phyloP scores from a whole-genome alignment of 495 filamentous ascomycete species.

The Aspergillus olivimuriae region DNA sequence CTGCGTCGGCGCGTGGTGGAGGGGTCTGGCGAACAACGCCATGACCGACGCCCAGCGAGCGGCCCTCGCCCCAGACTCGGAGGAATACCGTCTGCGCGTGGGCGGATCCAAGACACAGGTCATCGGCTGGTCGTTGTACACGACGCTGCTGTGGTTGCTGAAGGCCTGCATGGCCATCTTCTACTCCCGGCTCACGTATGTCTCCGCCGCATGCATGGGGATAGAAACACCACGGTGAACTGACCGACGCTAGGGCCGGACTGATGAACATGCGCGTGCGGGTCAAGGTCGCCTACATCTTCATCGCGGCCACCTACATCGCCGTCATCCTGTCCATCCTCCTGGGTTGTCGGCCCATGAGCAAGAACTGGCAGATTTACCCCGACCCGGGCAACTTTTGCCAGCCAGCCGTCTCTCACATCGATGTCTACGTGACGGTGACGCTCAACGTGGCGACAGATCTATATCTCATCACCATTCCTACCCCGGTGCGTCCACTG shows the following conservation, averaged over 20 bases:
- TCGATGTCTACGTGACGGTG: slow-evolving; percentile 43
- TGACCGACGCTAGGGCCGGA: slow-evolving; percentile 42
- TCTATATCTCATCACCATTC: slow-evolving; percentile 50
- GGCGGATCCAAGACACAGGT: slow-evolving; percentile 54
- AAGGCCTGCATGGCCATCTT: slow-evolving; percentile 56
- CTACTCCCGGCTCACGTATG: slow-evolving; percentile 56
- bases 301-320: slow-evolving; percentile 49
- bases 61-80: slow-evolving; percentile 32
- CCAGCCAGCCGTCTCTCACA: slow-evolving; percentile 42
- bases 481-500: slow-evolving; percentile 36
- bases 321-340: slow-evolving; percentile 47
- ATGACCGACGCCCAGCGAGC: slow-evolving; percentile 46
- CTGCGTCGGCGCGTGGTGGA: slow-evolving; percentile 41
- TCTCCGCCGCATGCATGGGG: not conserved
- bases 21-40: slow-evolving; percentile 46
- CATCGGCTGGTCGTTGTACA: slow-evolving; percentile 53
- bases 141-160: slow-evolving; percentile 49
- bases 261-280: slow-evolving; percentile 41
- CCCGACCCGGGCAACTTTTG: slow-evolving; percentile 49
- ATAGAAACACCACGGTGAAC: too few species aligned
- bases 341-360: slow-evolving; percentile 45
- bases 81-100: slow-evolving; percentile 44
- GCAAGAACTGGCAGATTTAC: slow-evolving; percentile 54
- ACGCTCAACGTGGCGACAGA: slow-evolving; percentile 48
- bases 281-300: slow-evolving; percentile 45